Base-by-base conservation (phyloP, 2,329 filamentous ascomycete species). In the Scleromitrula shiraiana region DNA sequence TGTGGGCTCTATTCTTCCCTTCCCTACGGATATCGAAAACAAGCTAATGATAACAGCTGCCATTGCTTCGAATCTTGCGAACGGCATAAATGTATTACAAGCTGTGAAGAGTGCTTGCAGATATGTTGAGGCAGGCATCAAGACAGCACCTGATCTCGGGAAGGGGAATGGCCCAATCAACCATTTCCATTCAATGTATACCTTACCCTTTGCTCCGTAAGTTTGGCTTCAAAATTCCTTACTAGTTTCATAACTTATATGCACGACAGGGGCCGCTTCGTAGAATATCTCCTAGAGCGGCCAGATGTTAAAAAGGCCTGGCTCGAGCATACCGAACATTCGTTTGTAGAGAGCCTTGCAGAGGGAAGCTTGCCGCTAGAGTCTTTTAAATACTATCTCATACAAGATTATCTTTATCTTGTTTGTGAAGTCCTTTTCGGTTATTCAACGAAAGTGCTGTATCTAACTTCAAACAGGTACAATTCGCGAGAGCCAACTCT, bases 371-470 rank as follows among this genome's bases (percentile, higher is more conserved):
- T 97, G 17, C 83, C 86, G 0, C 58, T 84, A 1, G 78, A 85
- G 36, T 83, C 81, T 0, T 97, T 95, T 72, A 93, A 89, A 65
- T 77, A 84, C 32, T 97, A 96, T 63, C 78, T 97, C 48, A 76
- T 93, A 8, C 91, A 97, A 59, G 91, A 97, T 61, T 96, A 96
- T 60, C 73, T 95, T 4, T 97, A 93, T 61, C 70, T 96, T 36
- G 85, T 93, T 59, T 35, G 73, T 62, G 14, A 15, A 12, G 7
- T 30, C 17, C 26, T 3, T n/a, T 42, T 22, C n/a, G n/a, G n/a
- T n/a, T n/a, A n/a, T n/a, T n/a, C n/a, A 9, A 42, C 35, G 17
- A 3, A 27, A 20, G 2, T 3, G 6, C n/a, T n/a, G n/a, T n/a
- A n/a, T 15, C 38, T 47, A 17, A 47, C 29, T 15, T 22, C 1